Evolutionary conservation across 2,329 filamentous ascomycete genomes (phyloP).

Genomic region (Sclerotinia borealis): DNA sequence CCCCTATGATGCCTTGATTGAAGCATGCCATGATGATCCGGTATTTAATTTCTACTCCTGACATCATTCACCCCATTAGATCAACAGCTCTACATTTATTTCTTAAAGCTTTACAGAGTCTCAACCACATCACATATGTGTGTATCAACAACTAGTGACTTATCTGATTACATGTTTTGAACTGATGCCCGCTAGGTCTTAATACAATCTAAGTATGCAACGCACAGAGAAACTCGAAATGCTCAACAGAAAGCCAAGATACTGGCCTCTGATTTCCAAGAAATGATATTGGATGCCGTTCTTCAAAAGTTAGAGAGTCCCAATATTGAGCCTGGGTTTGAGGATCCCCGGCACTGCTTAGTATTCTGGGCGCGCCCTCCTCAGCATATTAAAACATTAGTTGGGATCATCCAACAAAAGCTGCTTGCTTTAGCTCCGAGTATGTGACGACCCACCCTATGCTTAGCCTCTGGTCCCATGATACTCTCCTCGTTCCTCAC

Average conservation of each 20-base stretch:
- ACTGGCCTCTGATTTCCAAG: conserved; percentile 59
- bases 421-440: conserved; percentile 61
- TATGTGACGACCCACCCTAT: conserved; percentile 40
- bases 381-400: conserved; percentile 59
- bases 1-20: conserved; percentile 33
- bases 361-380: conserved; percentile 87
- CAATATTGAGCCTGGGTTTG: conserved; percentile 59
- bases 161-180: background rate
- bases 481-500: background rate
- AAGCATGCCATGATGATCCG: conserved; percentile 31
- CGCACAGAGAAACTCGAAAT: conserved; percentile 71
- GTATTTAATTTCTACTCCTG: conserved; percentile 15
- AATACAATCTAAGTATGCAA: conserved; percentile 48
- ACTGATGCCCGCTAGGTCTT: conserved; percentile 18
- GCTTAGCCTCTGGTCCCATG: background rate
- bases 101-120: background rate
- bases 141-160: background rate
- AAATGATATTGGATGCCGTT: conserved; percentile 70
- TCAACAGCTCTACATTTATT: background rate
- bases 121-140: background rate
- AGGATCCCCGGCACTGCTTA: conserved; percentile 73
- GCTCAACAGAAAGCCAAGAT: conserved; percentile 69
- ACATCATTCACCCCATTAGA: background rate
- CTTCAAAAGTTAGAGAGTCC: conserved; percentile 63
- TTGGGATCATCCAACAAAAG: conserved; percentile 61